A percentile compares a stretch with the other conserved stretches of the same genome.
Evolutionary conservation across 495 filamentous ascomycete genomes (phyloP).

Genomic region (Neurospora africana): DNA sequence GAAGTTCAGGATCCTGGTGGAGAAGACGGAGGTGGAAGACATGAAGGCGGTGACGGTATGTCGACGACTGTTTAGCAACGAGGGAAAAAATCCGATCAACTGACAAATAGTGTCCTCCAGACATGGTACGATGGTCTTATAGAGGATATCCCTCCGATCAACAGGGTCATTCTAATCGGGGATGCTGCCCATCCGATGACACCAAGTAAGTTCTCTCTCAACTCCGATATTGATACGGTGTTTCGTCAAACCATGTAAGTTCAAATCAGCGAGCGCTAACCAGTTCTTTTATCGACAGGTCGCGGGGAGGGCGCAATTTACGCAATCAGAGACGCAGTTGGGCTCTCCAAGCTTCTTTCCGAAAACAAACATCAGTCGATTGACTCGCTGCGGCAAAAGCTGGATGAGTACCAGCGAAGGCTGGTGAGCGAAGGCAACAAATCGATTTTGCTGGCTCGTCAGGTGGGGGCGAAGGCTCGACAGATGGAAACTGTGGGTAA

Average conservation of each 20-base stretch:
- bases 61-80: not conserved
- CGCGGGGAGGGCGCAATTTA: slow-evolving; percentile 26
- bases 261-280: not conserved
- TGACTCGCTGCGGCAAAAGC: not conserved
- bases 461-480: not conserved
- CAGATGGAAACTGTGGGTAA: not conserved
- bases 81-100: not conserved
- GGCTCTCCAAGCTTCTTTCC: slow-evolving; percentile 9
- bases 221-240: not conserved
- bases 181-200: slow-evolving; percentile 54
- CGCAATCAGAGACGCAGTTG: slow-evolving; percentile 21
- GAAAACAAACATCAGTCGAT: slow-evolving; percentile 7
- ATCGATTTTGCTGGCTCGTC: not conserved
- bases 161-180: slow-evolving; percentile 41
- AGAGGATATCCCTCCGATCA: slow-evolving; percentile 12
- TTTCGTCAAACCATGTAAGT: not conserved
- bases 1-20: slow-evolving; percentile 13
- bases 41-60: slow-evolving; percentile 1
- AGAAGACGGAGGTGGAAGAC: slow-evolving; percentile 7
- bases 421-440: slow-evolving; percentile 9
- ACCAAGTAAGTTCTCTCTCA: slow-evolving; percentile 31
- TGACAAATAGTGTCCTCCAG: not conserved
- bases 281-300: slow-evolving; percentile 3
- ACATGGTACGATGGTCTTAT: slow-evolving; percentile 12
- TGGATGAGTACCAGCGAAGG: slow-evolving; percentile 14